A percentile compares a stretch with the other conserved stretches of the same genome.
These are phyloP conservation scores for Secale cereale DNA, from an alignment of 176 grass and related monocot species.

Conservation along the genomic window DNA sequence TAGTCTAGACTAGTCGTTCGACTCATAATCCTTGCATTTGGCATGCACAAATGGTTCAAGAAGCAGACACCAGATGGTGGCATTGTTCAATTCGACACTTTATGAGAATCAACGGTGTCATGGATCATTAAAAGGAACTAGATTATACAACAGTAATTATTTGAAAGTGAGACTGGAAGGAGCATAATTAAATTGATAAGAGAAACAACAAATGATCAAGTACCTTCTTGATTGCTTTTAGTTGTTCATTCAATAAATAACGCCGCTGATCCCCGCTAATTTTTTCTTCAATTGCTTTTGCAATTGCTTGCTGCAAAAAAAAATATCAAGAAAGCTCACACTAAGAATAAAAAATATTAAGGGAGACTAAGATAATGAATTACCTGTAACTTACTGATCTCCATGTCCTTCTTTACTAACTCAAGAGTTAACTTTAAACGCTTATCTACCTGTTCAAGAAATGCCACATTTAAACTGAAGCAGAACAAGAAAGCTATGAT, in stretches of 20 bases:
- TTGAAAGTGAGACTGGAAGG: neutral
- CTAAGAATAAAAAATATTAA: constrained; percentile 19
- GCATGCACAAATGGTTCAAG: neutral
- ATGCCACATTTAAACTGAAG: constrained; percentile 28
- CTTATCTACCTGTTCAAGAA: constrained; percentile 79
- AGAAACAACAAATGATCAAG: constrained; percentile 5
- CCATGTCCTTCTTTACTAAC: constrained; percentile 97
- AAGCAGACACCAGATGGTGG: neutral
- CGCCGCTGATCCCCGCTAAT: constrained; percentile 98
- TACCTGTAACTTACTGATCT: constrained; percentile 99
- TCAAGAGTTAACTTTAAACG: constrained; percentile 94
- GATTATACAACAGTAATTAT: constrained; percentile 8
- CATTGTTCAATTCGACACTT: neutral
- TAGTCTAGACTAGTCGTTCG: no score
- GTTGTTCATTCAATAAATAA: constrained; percentile 96
- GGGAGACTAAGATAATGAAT: neutral
- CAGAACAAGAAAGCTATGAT: constrained; percentile 18
- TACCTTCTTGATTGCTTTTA: constrained; percentile 99
- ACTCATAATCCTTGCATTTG: no score
- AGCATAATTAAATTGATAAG: constrained; percentile 5
- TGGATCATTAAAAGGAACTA: neutral
- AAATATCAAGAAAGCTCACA: constrained; percentile 13
- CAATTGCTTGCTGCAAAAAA: constrained; percentile 87
- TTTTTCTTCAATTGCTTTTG: constrained; percentile 99
- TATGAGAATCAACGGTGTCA: constrained; percentile 1